Evolutionary conservation across 331 rosid genomes (phyloP).

Genomic region (Rosa hybrid): DNA sequence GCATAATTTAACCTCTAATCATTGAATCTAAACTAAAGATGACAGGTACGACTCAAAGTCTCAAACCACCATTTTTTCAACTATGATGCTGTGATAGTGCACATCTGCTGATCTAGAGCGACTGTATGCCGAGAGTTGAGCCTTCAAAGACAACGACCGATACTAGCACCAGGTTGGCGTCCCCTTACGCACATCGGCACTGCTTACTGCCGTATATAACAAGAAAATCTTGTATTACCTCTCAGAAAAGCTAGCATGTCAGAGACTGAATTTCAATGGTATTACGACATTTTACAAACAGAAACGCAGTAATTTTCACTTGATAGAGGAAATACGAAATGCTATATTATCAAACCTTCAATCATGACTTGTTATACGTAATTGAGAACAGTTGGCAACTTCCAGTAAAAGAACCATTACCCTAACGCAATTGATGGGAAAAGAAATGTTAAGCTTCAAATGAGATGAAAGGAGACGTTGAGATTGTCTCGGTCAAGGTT

Average conservation of each 20-base stretch:
- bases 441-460: not conserved
- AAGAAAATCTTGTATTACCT: not conserved
- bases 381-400: not conserved
- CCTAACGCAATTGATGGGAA: not conserved
- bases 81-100: not conserved
- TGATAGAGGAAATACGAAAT: not conserved
- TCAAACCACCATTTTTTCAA: slow-evolving; percentile 4
- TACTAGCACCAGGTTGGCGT: not conserved
- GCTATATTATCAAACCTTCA: not conserved
- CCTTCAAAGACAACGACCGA: not conserved
- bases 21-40: slow-evolving; percentile 11
- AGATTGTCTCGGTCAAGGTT: not conserved
- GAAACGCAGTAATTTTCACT: not conserved
- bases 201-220: not conserved
- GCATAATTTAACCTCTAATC: not conserved
- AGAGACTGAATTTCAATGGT: not conserved
- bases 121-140: not conserved
- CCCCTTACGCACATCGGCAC: not conserved
- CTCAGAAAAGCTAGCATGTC: not conserved
- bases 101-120: not conserved
- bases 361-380: not conserved
- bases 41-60: not conserved
- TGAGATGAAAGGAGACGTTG: not conserved
- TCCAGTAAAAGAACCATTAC: not conserved
- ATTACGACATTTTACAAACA: not conserved